A percentile compares a stretch with the other conserved stretches of the same genome.
These are phyloP conservation scores for Auriscalpium microsporum DNA, from an alignment of 768 basidiomycete species.

Conservation along the genomic window DNA sequence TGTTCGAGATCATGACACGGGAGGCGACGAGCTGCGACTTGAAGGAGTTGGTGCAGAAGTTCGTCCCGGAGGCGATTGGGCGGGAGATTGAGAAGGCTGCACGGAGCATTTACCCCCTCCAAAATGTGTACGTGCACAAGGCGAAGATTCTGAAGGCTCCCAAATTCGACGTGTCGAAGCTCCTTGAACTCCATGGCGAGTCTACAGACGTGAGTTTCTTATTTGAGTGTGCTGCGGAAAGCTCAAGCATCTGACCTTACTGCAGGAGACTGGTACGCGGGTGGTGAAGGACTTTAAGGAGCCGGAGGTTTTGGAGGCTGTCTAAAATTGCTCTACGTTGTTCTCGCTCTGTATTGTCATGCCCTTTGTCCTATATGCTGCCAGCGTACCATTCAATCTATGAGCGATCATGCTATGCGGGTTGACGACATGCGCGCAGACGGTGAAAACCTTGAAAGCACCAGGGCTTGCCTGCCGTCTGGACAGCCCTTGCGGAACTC, in stretches of 20 bases:
- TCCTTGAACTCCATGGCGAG: constrained; percentile 95
- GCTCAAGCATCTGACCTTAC: constrained; percentile 10
- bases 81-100: constrained; percentile 99
- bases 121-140: constrained; percentile 99
- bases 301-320: constrained; percentile 87
- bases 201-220: constrained; percentile 71
- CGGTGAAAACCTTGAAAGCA: no score
- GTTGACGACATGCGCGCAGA: no score
- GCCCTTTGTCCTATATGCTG: constrained; percentile 24
- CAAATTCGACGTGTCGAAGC: constrained; percentile 91
- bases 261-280: constrained; percentile 88
- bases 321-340: constrained; percentile 42
- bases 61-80: constrained; percentile 97
- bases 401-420: constrained; percentile 21
- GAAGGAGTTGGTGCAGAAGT: constrained; percentile 98
- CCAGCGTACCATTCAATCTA: constrained; percentile 31
- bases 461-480: no score
- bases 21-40: constrained; percentile 93
- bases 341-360: constrained; percentile 14
- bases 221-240: not conserved
- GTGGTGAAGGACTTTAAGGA: constrained; percentile 97
- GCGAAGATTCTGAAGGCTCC: constrained; percentile 98
- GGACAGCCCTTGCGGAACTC: no score
- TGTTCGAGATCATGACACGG: constrained; percentile 98
- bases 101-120: constrained; percentile 94